phyloP scores from a whole-genome alignment of 176 grass and related monocot species.

The Rhipidocladum racemiflorum region DNA sequence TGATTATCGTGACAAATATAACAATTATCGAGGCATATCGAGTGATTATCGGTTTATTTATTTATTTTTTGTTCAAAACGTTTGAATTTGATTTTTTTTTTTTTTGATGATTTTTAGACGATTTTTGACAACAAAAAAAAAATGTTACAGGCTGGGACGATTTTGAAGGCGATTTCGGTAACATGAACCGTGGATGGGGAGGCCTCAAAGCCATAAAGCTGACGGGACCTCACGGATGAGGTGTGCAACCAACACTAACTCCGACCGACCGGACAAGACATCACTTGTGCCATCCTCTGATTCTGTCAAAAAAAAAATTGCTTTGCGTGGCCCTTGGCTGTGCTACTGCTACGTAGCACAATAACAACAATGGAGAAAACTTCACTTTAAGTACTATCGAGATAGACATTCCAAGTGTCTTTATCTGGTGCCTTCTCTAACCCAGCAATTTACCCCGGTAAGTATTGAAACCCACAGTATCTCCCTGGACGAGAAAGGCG shows the following conservation, averaged over 20 bases:
- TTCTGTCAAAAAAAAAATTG: background rate
- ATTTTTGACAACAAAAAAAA: too few relatives aligned
- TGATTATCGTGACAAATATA: too few relatives aligned
- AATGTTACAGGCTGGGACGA: too few relatives aligned
- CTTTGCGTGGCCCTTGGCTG: background rate
- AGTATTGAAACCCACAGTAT: background rate
- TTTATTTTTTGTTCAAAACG: too few relatives aligned
- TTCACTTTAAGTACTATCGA: background rate
- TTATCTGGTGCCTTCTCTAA: background rate
- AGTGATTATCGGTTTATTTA: too few relatives aligned
- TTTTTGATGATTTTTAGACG: too few relatives aligned
- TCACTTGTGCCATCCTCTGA: constrained; percentile 31
- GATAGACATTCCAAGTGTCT: background rate
- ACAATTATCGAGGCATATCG: too few relatives aligned
- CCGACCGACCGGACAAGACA: constrained; percentile 53
- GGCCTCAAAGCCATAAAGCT: constrained; percentile 15
- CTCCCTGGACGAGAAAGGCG: background rate
- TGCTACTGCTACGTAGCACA: constrained; percentile 10
- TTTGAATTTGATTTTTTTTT: too few relatives aligned
- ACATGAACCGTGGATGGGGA: too few relatives aligned
- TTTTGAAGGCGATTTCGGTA: too few relatives aligned
- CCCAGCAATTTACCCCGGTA: background rate
- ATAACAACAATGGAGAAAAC: background rate
- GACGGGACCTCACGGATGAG: constrained; percentile 21
- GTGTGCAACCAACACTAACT: constrained; percentile 11